Evolutionary conservation across 164 flowering plant genomes (phyloP).

Genomic region (Magnolia changhungtana): DNA sequence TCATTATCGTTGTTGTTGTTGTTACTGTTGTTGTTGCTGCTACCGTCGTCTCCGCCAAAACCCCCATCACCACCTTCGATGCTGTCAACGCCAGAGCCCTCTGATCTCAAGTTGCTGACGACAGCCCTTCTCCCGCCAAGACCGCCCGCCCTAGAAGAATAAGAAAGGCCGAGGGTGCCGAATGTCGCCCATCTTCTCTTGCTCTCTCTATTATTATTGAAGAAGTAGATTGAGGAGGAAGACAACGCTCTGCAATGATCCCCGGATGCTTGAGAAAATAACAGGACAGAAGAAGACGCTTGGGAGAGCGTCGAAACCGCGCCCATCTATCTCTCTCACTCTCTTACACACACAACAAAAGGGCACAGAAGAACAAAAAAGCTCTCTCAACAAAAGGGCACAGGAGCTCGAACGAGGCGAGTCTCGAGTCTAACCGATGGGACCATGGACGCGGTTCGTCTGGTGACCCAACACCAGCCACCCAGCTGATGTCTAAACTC

Average conservation of each 20-base stretch:
- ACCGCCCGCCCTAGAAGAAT: not conserved
- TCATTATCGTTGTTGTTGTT: constrained; percentile 20
- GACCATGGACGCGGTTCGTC: too few relatives aligned
- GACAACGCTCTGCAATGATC: not conserved
- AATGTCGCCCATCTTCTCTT: not conserved
- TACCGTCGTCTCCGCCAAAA: constrained; percentile 30
- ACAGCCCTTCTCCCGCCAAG: not conserved
- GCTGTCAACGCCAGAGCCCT: not conserved
- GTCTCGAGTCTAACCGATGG: too few relatives aligned
- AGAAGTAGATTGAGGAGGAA: not conserved
- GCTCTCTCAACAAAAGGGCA: too few relatives aligned
- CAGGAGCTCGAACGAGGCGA: too few relatives aligned
- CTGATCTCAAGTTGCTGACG: not conserved
- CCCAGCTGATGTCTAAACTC: too few relatives aligned
- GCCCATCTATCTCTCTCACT: not conserved
- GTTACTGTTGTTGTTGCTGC: constrained; percentile 25
- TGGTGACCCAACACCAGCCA: too few relatives aligned
- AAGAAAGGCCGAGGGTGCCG: not conserved
- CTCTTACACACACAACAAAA: not conserved
- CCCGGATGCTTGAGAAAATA: not conserved
- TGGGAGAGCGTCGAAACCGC: not conserved
- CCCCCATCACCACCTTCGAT: not conserved
- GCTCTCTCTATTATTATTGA: not conserved
- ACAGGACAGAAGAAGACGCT: not conserved
- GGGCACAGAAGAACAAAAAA: too few relatives aligned